Base-by-base conservation (phyloP, 345 rosid genomes). In the Camelina laxa region DNA sequence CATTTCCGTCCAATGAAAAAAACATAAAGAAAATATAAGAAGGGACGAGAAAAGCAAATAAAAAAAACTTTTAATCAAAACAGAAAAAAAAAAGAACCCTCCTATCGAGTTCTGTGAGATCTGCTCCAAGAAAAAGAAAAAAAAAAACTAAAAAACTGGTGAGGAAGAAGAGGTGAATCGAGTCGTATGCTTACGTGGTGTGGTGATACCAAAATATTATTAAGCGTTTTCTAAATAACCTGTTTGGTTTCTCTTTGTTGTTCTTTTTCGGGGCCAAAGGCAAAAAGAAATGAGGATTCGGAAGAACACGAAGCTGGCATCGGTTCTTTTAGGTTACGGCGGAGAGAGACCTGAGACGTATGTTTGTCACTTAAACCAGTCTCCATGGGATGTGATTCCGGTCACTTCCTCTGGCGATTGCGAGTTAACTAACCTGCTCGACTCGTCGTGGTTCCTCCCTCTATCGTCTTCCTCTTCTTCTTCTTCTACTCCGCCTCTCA, bases 341-440 rank as follows among this genome's bases (percentile, higher is more conserved):
- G 70, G 82, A 41, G 82, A 82, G 54, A 61, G 53, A 15, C 75
- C 71, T 49, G 83, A 82, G 58, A 67, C 93, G n/a, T 87, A 91
- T 81, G 85, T 81, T 17, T 93, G 98, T 81, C 86, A 79, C 76
- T 86, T 93, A n/a, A 93, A 91, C 91, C 96, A 91, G 87, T 91
- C 98, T 45, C 97, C 97, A 15, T 91, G 98, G 98, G 98, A 93
- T 90, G 97, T 88, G 85, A 85, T 87, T 83, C 41, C 76, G 9
- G 44, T 72, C 12, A 10, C 38, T 58, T 20, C 55, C 19, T 16
- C 74, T 17, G 50, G 31, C 53, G 65, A 67, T 7, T 41, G 38
- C 30, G 80, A 59, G 49, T 71, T 77, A 41, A 31, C 50, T 42
- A 78, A 78, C 73, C 68, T 65, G 66, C 44, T 71, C 33, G 80